Percentiles rank a stretch among this genome's conserved stretches.
phyloP scores from a whole-genome alignment of 148 eudicot genomes.

The Pouteria glomerata region DNA sequence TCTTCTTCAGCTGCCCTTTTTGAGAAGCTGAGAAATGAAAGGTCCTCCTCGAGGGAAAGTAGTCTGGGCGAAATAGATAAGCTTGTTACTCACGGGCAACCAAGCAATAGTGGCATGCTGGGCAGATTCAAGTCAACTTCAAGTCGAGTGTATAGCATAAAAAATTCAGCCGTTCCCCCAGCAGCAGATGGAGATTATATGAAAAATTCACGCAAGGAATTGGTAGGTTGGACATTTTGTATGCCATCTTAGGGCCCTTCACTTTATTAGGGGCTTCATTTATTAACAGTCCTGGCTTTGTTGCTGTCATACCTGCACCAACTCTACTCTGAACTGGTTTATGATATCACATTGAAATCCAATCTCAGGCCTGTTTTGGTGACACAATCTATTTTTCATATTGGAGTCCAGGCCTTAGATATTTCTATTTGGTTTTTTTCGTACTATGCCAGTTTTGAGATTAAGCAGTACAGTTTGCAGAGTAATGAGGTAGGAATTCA shows the following conservation, averaged over 20 bases:
- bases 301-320: neutral
- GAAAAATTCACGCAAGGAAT: constrained; percentile 38
- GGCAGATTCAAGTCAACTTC: constrained; percentile 71
- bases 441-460: neutral
- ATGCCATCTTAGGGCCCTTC: neutral
- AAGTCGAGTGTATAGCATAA: constrained; percentile 52
- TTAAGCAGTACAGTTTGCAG: neutral
- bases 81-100: constrained; percentile 16
- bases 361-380: neutral
- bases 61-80: constrained; percentile 25
- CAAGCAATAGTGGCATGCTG: constrained; percentile 43
- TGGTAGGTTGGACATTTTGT: constrained; percentile 35
- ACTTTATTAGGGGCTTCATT: neutral
- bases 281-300: neutral
- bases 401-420: neutral
- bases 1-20: constrained; percentile 98
- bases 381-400: neutral
- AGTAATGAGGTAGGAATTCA: neutral
- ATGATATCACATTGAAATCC: neutral
- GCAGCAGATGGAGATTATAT: constrained; percentile 33
- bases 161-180: constrained; percentile 23
- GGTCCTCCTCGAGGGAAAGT: constrained; percentile 40
- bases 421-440: neutral
- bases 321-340: neutral
- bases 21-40: constrained; percentile 65